A percentile compares a stretch with the other conserved stretches of the same genome.
These are phyloP conservation scores for Colletotrichum karsti DNA, from an alignment of 2,329 filamentous ascomycete genomes.

Conservation along the genomic window DNA sequence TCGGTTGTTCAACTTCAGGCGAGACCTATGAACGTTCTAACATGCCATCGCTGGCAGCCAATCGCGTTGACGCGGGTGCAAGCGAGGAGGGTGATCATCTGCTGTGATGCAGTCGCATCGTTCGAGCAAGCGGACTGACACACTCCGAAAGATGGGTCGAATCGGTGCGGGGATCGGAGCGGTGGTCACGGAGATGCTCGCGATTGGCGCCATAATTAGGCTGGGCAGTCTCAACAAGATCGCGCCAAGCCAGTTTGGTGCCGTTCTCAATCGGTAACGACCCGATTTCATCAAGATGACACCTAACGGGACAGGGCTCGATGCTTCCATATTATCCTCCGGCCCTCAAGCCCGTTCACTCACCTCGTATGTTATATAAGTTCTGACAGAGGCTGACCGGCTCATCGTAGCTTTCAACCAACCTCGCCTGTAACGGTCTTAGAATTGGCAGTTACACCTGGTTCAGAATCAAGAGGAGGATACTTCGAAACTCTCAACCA, in stretches of 20 bases:
- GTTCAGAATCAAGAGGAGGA: too few relatives aligned
- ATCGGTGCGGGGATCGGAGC: background rate
- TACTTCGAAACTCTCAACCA: background rate
- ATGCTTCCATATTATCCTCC: background rate
- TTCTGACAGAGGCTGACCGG: too few relatives aligned
- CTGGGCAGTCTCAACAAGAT: background rate
- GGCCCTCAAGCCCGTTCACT: too few relatives aligned
- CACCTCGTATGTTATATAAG: background rate
- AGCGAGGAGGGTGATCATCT: background rate
- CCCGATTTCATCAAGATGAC: constrained; percentile 2
- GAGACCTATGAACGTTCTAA: too few relatives aligned
- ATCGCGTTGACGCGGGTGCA: background rate
- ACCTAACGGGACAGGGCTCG: background rate
- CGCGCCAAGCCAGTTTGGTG: background rate
- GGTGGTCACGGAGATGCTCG: background rate
- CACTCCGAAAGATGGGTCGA: background rate
- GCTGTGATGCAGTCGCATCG: background rate
- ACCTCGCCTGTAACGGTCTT: background rate
- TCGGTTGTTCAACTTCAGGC: too few relatives aligned
- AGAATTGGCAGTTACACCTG: too few relatives aligned
- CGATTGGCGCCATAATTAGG: constrained; percentile 21
- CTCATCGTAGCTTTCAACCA: background rate
- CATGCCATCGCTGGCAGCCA: background rate
- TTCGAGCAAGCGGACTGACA: constrained; percentile 11
- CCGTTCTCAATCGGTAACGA: background rate